A percentile compares a stretch with the other conserved stretches of the same genome.
Conservation (phyloP, 225 moss, liverwort and hornwort species). For the Marchantia polymorpha region DNA sequence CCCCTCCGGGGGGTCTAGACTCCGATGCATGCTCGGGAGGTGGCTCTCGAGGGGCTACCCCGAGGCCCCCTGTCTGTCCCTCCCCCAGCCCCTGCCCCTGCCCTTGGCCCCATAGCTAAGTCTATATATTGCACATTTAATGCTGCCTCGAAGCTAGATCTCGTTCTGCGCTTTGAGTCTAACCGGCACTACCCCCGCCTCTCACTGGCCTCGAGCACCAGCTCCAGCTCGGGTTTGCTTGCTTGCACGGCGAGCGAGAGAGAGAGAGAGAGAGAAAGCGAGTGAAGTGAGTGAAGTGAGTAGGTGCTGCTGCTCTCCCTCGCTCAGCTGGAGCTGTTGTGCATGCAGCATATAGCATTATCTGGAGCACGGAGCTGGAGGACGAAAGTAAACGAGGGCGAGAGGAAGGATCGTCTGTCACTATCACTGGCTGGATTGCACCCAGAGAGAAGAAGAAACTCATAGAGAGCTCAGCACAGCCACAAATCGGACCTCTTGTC, state of each 20-base stretch:
- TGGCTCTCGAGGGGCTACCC: background rate
- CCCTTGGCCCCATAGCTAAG: background rate
- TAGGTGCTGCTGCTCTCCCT: background rate
- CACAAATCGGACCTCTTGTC: background rate
- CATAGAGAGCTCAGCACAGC: background rate
- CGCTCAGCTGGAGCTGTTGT: background rate
- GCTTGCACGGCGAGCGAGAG: background rate
- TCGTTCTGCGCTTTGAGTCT: background rate
- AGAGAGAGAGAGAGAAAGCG: background rate
- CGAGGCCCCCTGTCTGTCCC: no score
- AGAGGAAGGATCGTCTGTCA: background rate
- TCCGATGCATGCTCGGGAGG: background rate
- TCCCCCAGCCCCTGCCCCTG: no score
- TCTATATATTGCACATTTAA: conserved; percentile 6
- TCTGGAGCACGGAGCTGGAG: no score
- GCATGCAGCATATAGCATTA: background rate
- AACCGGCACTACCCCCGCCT: background rate
- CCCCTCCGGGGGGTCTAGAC: background rate
- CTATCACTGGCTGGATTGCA: background rate
- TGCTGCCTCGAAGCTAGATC: conserved; percentile 17
- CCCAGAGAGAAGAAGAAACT: no score
- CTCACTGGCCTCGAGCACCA: background rate
- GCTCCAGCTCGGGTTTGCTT: background rate
- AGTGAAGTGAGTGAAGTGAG: background rate
- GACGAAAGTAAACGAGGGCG: background rate